These are phyloP conservation scores for Saposhnikovia divaricata DNA, from an alignment of 129 eudicot genomes.

Conservation along the genomic window DNA sequence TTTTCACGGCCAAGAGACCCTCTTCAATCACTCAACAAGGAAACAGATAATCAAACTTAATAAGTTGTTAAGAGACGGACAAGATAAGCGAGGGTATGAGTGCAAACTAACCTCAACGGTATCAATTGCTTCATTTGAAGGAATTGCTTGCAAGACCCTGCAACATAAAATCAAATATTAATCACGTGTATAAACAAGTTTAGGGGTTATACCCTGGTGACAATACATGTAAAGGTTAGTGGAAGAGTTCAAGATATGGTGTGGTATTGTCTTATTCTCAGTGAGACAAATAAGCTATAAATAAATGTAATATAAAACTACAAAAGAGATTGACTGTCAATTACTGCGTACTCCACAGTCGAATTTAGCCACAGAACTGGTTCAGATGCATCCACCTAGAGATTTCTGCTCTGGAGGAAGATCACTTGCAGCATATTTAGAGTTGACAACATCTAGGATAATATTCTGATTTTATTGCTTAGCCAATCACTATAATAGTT, in stretches of 20 bases:
- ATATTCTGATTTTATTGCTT: background rate
- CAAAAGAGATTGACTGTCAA: background rate
- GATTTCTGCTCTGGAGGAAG: background rate
- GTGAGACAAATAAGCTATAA: background rate
- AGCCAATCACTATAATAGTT: background rate
- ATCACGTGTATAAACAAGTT: background rate
- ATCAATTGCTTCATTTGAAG: slow-evolving; percentile 90
- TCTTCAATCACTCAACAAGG: background rate
- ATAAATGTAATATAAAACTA: background rate
- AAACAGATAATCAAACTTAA: background rate
- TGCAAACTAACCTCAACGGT: slow-evolving; percentile 75
- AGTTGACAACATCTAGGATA: background rate
- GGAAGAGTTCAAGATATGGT: background rate
- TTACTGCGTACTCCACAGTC: background rate
- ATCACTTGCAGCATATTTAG: background rate
- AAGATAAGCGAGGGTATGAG: background rate
- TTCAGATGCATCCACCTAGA: background rate
- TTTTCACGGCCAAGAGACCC: background rate
- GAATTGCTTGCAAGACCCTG: slow-evolving; percentile 92
- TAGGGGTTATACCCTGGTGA: background rate
- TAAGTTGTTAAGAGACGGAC: background rate
- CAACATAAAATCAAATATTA: slow-evolving; percentile 4
- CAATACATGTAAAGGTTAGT: background rate
- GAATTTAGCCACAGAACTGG: background rate
- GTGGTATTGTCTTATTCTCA: background rate